Percentiles rank a stretch among this genome's conserved stretches.
These are phyloP conservation scores for Aurifilum marmelostoma DNA, from an alignment of 2,329 filamentous ascomycete species.

Conservation along the genomic window DNA sequence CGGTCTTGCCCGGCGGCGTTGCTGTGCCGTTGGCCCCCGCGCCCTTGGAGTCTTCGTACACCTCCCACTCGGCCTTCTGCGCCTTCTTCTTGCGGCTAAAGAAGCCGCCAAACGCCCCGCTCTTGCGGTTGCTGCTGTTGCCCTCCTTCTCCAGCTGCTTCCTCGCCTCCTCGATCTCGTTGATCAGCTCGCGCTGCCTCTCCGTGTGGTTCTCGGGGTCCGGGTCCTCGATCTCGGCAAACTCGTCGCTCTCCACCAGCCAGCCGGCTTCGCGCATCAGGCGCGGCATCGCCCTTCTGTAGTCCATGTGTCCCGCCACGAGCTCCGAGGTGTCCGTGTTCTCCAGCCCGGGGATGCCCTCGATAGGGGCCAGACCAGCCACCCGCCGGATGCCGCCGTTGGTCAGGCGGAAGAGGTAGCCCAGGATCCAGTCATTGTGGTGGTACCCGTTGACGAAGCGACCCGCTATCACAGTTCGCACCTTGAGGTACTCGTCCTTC, in stretches of 20 bases:
- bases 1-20: slow-evolving; percentile 42
- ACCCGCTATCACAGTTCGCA: slow-evolving; percentile 83
- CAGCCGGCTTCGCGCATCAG: slow-evolving; percentile 87
- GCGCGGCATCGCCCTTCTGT: slow-evolving; percentile 87
- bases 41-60: slow-evolving; percentile 27
- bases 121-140: slow-evolving; percentile 45
- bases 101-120: slow-evolving; percentile 64
- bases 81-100: slow-evolving; percentile 82
- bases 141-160: slow-evolving; percentile 82
- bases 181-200: slow-evolving; percentile 89
- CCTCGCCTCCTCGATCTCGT: slow-evolving; percentile 93
- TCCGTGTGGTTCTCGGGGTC: slow-evolving; percentile 91
- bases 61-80: slow-evolving; percentile 58
- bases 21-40: slow-evolving; percentile 33
- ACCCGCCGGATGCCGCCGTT: slow-evolving; percentile 88
- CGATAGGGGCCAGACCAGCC: slow-evolving; percentile 78
- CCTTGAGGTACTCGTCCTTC: slow-evolving; percentile 83
- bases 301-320: slow-evolving; percentile 94
- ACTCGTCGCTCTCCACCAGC: slow-evolving; percentile 90
- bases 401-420: slow-evolving; percentile 93
- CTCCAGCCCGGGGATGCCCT: slow-evolving; percentile 78
- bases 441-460: slow-evolving; percentile 94
- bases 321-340: slow-evolving; percentile 86
- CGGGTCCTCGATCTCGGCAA: slow-evolving; percentile 94
- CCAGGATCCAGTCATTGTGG: slow-evolving; percentile 94